phyloP scores from a whole-genome alignment of 371 early-diverging fungal species.

The Lichtheimia corymbifera region DNA sequence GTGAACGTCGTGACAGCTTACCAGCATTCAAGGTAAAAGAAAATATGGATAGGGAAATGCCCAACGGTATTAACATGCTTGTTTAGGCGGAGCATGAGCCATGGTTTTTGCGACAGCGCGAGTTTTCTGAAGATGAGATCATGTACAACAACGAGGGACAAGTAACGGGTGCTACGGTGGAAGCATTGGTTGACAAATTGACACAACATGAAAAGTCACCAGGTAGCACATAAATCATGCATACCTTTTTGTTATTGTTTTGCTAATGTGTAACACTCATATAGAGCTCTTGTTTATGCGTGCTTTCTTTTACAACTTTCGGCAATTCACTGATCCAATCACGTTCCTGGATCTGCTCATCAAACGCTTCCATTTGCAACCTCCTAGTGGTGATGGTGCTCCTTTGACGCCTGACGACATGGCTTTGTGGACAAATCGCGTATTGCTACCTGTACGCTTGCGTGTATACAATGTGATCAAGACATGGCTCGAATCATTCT shows the following conservation, averaged over 20 bases:
- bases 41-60: neutral
- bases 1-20: constrained; percentile 2
- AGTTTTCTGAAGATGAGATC: constrained; percentile 61
- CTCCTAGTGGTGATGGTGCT: constrained; percentile 66
- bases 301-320: constrained; percentile 90
- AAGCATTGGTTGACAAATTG: constrained; percentile 81
- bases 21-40: neutral
- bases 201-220: constrained; percentile 78
- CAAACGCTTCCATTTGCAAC: constrained; percentile 69
- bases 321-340: constrained; percentile 74
- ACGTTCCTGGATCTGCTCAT: constrained; percentile 71
- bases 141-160: constrained; percentile 80
- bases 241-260: neutral
- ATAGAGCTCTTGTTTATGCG: constrained; percentile 76
- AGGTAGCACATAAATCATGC: constrained; percentile 22
- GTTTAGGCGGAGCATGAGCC: constrained; percentile 41
- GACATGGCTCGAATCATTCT: constrained; percentile 87
- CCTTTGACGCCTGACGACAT: constrained; percentile 66
- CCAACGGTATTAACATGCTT: neutral
- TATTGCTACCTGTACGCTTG: constrained; percentile 82
- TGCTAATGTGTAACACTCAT: neutral
- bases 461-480: constrained; percentile 89
- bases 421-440: constrained; percentile 78
- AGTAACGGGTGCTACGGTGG: constrained; percentile 86
- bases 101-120: constrained; percentile 72